phyloP scores from a whole-genome alignment of 164 flowering plant species.

The Hamamelis virginiana region DNA sequence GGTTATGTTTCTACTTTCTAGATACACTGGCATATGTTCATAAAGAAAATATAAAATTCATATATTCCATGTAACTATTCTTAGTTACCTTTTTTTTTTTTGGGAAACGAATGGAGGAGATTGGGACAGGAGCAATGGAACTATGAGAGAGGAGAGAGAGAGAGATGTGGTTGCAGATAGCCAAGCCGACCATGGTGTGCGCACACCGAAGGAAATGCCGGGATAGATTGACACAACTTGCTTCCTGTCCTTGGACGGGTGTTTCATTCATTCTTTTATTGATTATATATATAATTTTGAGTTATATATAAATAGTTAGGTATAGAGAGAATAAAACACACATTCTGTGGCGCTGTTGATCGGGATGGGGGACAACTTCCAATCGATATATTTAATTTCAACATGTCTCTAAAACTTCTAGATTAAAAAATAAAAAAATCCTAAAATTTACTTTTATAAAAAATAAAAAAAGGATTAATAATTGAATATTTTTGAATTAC shows the following conservation, averaged over 20 bases:
- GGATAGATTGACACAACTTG: conserved; percentile 9
- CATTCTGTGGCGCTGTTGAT: neutral
- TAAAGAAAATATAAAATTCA: no score
- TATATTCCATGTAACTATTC: no score
- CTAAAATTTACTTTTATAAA: no score
- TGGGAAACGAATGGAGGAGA: neutral
- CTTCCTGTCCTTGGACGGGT: conserved; percentile 7
- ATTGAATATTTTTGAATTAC: no score
- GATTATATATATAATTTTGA: neutral
- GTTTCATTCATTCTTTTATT: neutral
- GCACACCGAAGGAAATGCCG: conserved; percentile 27
- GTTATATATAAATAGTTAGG: neutral
- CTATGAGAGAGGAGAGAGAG: neutral
- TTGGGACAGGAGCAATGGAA: neutral
- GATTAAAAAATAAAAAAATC: no score
- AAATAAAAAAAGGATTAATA: no score
- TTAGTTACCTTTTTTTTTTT: neutral
- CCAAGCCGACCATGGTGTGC: conserved; percentile 16
- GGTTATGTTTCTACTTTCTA: no score
- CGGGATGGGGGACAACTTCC: conserved; percentile 1
- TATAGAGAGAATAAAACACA: no score
- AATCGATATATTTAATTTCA: neutral
- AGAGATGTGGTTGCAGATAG: neutral
- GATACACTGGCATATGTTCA: no score
- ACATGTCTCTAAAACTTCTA: neutral